These are phyloP conservation scores for Pseudocercospora pini-densiflorae DNA, from an alignment of 2,329 filamentous ascomycete genomes.

Conservation along the genomic window DNA sequence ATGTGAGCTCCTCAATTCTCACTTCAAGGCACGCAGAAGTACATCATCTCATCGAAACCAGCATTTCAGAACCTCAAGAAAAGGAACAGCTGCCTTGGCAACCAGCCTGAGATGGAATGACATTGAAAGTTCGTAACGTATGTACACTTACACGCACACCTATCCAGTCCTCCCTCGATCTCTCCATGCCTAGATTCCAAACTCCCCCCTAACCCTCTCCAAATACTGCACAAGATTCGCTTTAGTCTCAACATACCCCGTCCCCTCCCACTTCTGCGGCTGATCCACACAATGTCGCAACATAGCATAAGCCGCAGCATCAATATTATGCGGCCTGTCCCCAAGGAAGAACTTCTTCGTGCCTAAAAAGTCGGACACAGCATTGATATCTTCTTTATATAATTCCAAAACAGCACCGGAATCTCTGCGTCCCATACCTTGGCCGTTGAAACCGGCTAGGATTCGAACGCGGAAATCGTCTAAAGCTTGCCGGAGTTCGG, in stretches of 20 bases:
- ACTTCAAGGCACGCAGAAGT: no score
- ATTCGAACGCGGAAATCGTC: constrained; percentile 19
- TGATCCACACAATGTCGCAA: constrained; percentile 20
- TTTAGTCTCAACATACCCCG: constrained; percentile 18
- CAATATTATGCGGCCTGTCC: constrained; percentile 4
- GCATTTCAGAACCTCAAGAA: no score
- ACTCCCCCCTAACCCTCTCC: constrained; percentile 16
- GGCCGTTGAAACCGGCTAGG: constrained; percentile 14
- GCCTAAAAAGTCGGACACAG: constrained; percentile 12
- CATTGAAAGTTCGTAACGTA: no score
- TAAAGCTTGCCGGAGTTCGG: constrained; percentile 11
- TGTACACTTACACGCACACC: not conserved
- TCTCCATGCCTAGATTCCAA: constrained; percentile 5
- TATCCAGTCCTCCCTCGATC: not conserved
- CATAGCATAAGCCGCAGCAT: constrained; percentile 16
- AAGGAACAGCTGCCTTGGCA: no score
- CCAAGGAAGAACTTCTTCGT: constrained; percentile 16
- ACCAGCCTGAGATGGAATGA: no score
- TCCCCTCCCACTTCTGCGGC: constrained; percentile 20
- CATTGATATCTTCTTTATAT: constrained; percentile 19
- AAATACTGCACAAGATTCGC: constrained; percentile 15
- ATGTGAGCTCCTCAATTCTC: no score
- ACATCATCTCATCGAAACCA: no score
- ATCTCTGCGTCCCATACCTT: constrained; percentile 16
- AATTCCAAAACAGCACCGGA: constrained; percentile 8